Percentiles rank a stretch among this genome's conserved stretches.
Conservation (phyloP, 352 stramenopile species). For the Globisporangium apiculatum region DNA sequence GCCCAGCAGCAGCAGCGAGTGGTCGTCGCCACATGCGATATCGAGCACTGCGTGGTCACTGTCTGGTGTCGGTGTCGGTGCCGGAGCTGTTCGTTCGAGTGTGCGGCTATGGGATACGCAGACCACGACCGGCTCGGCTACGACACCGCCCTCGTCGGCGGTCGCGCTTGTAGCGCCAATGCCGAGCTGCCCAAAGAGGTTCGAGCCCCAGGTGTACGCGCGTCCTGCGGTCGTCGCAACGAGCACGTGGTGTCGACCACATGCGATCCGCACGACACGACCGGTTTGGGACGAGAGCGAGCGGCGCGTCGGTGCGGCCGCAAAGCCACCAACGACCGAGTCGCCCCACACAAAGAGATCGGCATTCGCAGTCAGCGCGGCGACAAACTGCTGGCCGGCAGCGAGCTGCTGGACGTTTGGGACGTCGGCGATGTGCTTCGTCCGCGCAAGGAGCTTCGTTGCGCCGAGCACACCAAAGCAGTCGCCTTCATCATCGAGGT, state of each 20-base stretch:
- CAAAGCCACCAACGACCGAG: constrained; percentile 4
- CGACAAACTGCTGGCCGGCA: constrained; percentile 25
- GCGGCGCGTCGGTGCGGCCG: constrained; percentile 14
- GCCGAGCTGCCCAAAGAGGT: constrained; percentile 62
- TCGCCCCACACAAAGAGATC: constrained; percentile 35
- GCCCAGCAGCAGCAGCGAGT: constrained; percentile 52
- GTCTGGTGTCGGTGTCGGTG: not conserved
- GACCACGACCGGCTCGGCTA: constrained; percentile 14
- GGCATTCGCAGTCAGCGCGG: constrained; percentile 23
- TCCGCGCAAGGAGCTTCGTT: constrained; percentile 30
- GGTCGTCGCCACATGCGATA: constrained; percentile 51
- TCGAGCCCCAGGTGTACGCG: constrained; percentile 58
- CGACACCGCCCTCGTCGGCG: constrained; percentile 8
- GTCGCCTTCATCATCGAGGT: constrained; percentile 30
- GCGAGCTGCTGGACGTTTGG: constrained; percentile 26
- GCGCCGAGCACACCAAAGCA: constrained; percentile 42
- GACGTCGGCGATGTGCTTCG: constrained; percentile 39
- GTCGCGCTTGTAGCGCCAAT: constrained; percentile 14
- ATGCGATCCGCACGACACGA: constrained; percentile 31
- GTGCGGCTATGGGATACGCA: not conserved
- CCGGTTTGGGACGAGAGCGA: constrained; percentile 8
- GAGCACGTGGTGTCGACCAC: constrained; percentile 37
- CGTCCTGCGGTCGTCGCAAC: constrained; percentile 16
- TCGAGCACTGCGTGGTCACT: constrained; percentile 20
- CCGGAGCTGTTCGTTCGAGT: not conserved